phyloP scores from a whole-genome alignment of 371 early-diverging fungal genomes.

The Mucor racemosus region DNA sequence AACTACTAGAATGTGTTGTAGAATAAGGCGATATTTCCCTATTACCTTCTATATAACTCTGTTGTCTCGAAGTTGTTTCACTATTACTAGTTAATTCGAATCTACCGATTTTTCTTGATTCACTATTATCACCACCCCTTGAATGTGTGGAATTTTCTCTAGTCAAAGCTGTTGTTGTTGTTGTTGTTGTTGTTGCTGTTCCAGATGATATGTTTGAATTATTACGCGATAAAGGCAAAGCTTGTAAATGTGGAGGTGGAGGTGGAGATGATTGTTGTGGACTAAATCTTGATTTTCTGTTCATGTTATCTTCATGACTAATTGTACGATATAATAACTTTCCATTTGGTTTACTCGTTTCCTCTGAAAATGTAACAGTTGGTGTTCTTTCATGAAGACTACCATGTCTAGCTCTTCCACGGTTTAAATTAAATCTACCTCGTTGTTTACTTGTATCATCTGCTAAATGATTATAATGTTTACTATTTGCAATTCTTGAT shows the following conservation, averaged over 20 bases:
- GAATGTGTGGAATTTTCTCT: conserved; percentile 13
- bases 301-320: conserved; percentile 31
- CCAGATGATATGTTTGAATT: conserved; percentile 24
- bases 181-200: background rate
- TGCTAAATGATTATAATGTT: conserved; percentile 14
- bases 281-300: background rate
- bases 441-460: background rate
- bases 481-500: conserved; percentile 8
- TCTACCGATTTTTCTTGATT: conserved; percentile 34
- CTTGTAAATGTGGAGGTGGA: conserved; percentile 3
- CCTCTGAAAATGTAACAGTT: conserved; percentile 29
- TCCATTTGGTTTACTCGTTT: conserved; percentile 5
- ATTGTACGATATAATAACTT: conserved; percentile 25
- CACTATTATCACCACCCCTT: conserved; percentile 14
- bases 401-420: conserved; percentile 15
- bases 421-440: conserved; percentile 12
- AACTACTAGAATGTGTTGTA: conserved; percentile 11
- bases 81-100: conserved; percentile 31
- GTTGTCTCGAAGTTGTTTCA: background rate
- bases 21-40: conserved; percentile 11
- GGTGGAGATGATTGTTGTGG: conserved; percentile 18
- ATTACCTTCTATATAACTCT: background rate
- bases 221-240: conserved; percentile 24
- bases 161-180: background rate
- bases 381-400: conserved; percentile 24